phyloP scores from a whole-genome alignment of 148 eudicot species.

The Suaeda aralocaspica region DNA sequence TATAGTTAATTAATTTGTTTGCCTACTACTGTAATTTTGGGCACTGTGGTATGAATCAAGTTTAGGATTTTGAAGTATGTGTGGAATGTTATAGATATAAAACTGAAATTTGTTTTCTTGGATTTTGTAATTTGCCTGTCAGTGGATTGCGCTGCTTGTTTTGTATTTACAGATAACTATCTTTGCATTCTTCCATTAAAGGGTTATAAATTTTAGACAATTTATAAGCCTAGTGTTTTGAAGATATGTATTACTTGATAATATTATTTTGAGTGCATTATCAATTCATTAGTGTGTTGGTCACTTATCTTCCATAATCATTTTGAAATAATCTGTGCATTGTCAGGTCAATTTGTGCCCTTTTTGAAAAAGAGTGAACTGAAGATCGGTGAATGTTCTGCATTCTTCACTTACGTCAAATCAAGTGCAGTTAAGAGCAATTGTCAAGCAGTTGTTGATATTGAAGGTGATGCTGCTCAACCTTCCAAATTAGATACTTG shows the following conservation, averaged over 20 bases:
- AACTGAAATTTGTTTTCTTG: not conserved
- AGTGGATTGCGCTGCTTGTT: not conserved
- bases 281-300: not conserved
- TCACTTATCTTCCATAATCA: constrained; percentile 5
- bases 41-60: not conserved
- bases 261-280: not conserved
- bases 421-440: constrained; percentile 44
- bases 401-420: constrained; percentile 89
- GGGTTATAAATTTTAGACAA: not conserved
- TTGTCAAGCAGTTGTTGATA: constrained; percentile 29
- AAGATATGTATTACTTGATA: not conserved
- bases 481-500: constrained; percentile 27
- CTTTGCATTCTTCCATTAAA: not conserved
- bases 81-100: not conserved
- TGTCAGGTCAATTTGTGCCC: constrained; percentile 49
- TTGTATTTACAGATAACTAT: not conserved
- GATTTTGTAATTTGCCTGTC: not conserved
- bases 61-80: not conserved
- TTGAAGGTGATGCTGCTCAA: constrained; percentile 32
- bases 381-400: constrained; percentile 91
- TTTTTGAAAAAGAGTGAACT: constrained; percentile 74
- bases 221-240: not conserved
- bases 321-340: constrained; percentile 13
- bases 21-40: not conserved
- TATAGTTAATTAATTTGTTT: not conserved